Conservation (phyloP, 768 basidiomycete species). For the Mycena vulgaris region DNA sequence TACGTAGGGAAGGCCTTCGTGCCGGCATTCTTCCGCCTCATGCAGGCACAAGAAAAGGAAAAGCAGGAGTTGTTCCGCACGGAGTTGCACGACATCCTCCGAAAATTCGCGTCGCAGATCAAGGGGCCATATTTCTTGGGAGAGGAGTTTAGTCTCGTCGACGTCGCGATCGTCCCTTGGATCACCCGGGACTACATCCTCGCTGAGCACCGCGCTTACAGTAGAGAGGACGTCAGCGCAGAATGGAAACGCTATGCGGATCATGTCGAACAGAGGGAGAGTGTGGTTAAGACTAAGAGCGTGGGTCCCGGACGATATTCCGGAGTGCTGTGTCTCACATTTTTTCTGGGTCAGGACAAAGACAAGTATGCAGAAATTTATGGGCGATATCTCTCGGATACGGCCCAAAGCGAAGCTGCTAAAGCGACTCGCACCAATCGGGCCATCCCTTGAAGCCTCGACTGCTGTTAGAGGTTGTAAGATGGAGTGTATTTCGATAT, state of each 20-base stretch:
- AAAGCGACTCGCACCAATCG: constrained; percentile 65
- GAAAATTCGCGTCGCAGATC: constrained; percentile 52
- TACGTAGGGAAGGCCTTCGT: constrained; percentile 67
- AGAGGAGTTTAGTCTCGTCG: constrained; percentile 61
- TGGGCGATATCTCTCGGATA: constrained; percentile 69
- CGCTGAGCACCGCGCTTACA: constrained; percentile 59
- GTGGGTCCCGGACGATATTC: constrained; percentile 41
- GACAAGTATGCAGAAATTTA: constrained; percentile 65
- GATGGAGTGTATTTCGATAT: too few species aligned
- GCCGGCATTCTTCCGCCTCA: constrained; percentile 63
- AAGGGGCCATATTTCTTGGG: constrained; percentile 68
- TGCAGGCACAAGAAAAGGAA: constrained; percentile 52
- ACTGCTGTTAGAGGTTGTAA: too few species aligned
- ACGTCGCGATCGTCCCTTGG: constrained; percentile 66
- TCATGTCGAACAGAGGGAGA: constrained; percentile 52
- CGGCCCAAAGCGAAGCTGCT: constrained; percentile 68
- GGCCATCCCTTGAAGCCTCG: constrained; percentile 54
- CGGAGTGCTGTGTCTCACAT: not conserved
- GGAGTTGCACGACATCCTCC: constrained; percentile 56
- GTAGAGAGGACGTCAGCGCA: constrained; percentile 50
- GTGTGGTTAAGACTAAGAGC: constrained; percentile 58
- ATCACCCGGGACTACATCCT: constrained; percentile 60
- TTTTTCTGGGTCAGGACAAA: constrained; percentile 52
- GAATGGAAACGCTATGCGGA: constrained; percentile 59
- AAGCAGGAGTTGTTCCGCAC: constrained; percentile 52